Conservation (phyloP, 1,284 basidiomycete genomes). For the Sanghuangporus weigelae region DNA sequence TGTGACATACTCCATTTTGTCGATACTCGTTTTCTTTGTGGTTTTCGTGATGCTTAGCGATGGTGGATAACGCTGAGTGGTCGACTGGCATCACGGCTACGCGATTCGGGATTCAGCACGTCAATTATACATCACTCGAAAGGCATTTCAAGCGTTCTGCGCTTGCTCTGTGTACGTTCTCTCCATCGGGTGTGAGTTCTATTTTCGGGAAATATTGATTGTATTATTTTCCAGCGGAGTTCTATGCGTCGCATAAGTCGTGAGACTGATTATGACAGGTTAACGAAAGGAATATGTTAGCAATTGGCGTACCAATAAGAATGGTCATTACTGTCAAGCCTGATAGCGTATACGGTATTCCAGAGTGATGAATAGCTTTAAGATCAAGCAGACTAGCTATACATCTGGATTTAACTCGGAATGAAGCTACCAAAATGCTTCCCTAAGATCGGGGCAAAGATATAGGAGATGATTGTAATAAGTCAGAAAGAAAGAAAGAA, state of each 20-base stretch:
- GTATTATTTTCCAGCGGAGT: slow-evolving; percentile 28
- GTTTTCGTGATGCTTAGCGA: slow-evolving; percentile 26
- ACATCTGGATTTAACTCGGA: background rate
- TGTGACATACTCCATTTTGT: slow-evolving; percentile 18
- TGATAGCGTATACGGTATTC: no score
- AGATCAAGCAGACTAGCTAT: no score
- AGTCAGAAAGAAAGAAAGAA: no score
- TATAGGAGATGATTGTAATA: no score
- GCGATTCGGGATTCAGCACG: slow-evolving; percentile 44
- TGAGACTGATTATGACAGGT: background rate
- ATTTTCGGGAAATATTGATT: background rate
- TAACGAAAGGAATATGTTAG: background rate
- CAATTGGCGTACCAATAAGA: no score
- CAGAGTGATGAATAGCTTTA: no score
- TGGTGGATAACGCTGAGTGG: slow-evolving; percentile 45
- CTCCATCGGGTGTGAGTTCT: background rate
- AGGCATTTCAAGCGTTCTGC: slow-evolving; percentile 43
- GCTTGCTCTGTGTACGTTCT: slow-evolving; percentile 35
- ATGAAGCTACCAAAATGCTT: background rate
- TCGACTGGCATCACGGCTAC: slow-evolving; percentile 31
- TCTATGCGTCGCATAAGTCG: background rate
- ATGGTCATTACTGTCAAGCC: no score
- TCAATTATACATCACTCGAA: slow-evolving; percentile 44
- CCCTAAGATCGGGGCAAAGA: no score
- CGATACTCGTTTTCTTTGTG: background rate